A percentile compares a stretch with the other conserved stretches of the same genome.
Conservation (phyloP, 108 stramenopile genomes). For the Skeletonema menzelii region DNA sequence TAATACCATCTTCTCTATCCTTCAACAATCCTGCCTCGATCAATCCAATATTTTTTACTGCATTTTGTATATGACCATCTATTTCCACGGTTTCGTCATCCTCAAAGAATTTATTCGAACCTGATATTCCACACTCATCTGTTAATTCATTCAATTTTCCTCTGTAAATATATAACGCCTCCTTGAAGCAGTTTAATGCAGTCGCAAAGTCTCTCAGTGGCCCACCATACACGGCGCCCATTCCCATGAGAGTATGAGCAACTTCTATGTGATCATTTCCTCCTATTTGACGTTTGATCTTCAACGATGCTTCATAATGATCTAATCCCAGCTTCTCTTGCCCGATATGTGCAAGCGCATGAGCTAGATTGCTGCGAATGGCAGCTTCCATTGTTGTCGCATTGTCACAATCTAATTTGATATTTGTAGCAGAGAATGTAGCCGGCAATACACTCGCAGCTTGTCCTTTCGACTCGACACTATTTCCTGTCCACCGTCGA, state of each 20-base stretch:
- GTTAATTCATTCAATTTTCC: slow-evolving; percentile 12
- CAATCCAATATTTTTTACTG: slow-evolving; percentile 35
- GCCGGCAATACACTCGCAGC: slow-evolving; percentile 6
- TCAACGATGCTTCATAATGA: slow-evolving; percentile 33
- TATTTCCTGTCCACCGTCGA: slow-evolving; percentile 17
- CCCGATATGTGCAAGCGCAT: slow-evolving; percentile 23
- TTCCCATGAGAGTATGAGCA: slow-evolving; percentile 37
- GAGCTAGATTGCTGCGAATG: slow-evolving; percentile 29
- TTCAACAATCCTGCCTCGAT: slow-evolving; percentile 36
- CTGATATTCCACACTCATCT: slow-evolving; percentile 1
- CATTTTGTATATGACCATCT: slow-evolving; percentile 22
- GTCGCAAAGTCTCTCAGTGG: slow-evolving; percentile 23
- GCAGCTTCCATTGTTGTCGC: slow-evolving; percentile 40
- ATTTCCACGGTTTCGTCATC: slow-evolving; percentile 15
- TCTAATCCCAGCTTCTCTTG: slow-evolving; percentile 34
- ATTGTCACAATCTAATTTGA: slow-evolving; percentile 19
- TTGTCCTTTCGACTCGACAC: background rate
- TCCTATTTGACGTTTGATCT: slow-evolving; percentile 38
- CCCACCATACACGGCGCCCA: slow-evolving; percentile 39
- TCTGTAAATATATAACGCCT: slow-evolving; percentile 40
- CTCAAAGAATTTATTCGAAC: slow-evolving; percentile 11
- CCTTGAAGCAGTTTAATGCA: slow-evolving; percentile 42
- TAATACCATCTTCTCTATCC: slow-evolving; percentile 16
- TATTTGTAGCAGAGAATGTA: background rate
- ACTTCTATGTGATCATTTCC: slow-evolving; percentile 39